Percentiles rank a stretch among this genome's conserved stretches.
Conservation (phyloP, 495 filamentous ascomycete species). For the Clohesyomyces aquaticus region DNA sequence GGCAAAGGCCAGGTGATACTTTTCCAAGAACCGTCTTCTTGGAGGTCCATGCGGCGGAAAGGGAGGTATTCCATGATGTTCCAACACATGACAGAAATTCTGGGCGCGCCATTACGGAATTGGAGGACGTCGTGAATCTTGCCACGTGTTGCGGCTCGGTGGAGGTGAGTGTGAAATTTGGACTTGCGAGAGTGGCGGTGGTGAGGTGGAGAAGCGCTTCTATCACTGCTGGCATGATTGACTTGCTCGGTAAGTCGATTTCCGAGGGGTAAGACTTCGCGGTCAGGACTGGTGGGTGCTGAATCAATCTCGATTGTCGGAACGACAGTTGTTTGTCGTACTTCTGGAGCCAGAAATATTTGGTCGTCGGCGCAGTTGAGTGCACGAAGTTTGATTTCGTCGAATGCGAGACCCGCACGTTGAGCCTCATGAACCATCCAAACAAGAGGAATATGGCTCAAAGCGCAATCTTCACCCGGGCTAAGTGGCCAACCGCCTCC, state of each 20-base stretch:
- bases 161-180: constrained; percentile 59
- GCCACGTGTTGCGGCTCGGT: constrained; percentile 62
- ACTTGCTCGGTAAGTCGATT: background rate
- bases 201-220: background rate
- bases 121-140: constrained; percentile 75
- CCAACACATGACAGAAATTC: constrained; percentile 69
- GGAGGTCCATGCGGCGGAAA: constrained; percentile 81
- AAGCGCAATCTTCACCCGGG: constrained; percentile 58
- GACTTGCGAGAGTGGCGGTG: background rate
- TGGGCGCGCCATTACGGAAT: constrained; percentile 65
- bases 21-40: constrained; percentile 75
- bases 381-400: constrained; percentile 66
- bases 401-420: constrained; percentile 72
- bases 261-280: background rate
- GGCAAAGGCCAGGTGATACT: constrained; percentile 81
- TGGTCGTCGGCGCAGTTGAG: constrained; percentile 65
- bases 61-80: constrained; percentile 84
- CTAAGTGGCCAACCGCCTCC: constrained; percentile 79
- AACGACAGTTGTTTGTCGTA: constrained; percentile 5
- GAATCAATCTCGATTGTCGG: constrained; percentile 40
- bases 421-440: constrained; percentile 87
- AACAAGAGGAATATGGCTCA: constrained; percentile 75
- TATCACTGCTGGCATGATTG: background rate
- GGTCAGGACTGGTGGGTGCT: constrained; percentile 22
- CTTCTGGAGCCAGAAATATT: background rate